These are phyloP conservation scores for Stephanodiscus minutulus DNA, from an alignment of 108 stramenopile species.

Conservation along the genomic window DNA sequence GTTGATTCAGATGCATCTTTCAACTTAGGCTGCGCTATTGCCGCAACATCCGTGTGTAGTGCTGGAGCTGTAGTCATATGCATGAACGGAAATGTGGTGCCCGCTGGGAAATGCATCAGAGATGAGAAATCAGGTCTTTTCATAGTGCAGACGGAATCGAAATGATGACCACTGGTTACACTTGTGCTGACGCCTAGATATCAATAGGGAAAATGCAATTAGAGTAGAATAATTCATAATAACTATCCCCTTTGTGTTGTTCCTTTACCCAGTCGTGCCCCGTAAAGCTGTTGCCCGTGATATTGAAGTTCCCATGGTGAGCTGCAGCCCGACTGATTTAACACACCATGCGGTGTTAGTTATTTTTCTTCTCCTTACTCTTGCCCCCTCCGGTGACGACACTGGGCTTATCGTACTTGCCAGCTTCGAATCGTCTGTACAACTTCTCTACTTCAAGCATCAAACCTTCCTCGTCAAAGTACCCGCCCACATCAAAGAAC, in stretches of 20 bases:
- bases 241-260: not conserved
- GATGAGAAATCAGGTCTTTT: conserved; percentile 20
- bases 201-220: not conserved
- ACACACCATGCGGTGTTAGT: not conserved
- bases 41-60: conserved; percentile 26
- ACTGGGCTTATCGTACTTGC: conserved; percentile 64
- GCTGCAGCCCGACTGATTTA: not conserved
- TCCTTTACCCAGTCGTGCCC: not conserved
- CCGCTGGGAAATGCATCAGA: conserved; percentile 29
- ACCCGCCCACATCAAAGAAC: conserved; percentile 92
- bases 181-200: not conserved
- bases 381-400: conserved; percentile 7
- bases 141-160: not conserved
- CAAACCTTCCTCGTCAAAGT: conserved; percentile 86
- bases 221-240: not conserved
- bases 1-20: conserved; percentile 59
- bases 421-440: conserved; percentile 64
- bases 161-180: not conserved
- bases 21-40: conserved; percentile 56
- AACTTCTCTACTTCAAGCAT: conserved; percentile 66
- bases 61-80: conserved; percentile 35
- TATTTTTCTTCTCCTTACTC: conserved; percentile 16
- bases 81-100: conserved; percentile 47
- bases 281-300: not conserved
- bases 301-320: not conserved